phyloP scores from a whole-genome alignment of 768 basidiomycete genomes.

The Hericium erinaceus region DNA sequence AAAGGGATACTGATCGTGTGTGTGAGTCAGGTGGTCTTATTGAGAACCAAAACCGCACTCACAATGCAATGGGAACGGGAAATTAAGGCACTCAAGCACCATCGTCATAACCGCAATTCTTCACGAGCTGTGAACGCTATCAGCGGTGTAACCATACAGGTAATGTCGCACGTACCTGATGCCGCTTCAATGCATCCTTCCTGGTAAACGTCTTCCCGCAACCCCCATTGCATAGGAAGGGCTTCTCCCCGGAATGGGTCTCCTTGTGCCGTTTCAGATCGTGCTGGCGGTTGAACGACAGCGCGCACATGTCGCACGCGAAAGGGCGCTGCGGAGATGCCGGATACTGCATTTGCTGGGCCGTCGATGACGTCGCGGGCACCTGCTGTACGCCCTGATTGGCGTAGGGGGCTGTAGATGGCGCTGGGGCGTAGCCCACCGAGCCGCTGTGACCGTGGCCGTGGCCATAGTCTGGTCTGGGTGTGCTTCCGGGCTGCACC shows the following conservation, averaged over 20 bases:
- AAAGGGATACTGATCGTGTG: not conserved
- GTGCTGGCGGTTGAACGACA: conserved; percentile 82
- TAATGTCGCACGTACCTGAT: conserved; percentile 48
- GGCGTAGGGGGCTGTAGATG: conserved; percentile 2
- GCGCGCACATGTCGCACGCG: conserved; percentile 47
- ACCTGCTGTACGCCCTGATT: conserved; percentile 10
- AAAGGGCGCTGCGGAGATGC: conserved; percentile 31
- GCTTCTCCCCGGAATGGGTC: conserved; percentile 80
- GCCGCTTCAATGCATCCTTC: conserved; percentile 79
- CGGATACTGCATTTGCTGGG: conserved; percentile 23
- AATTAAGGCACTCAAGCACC: not conserved
- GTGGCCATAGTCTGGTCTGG: conserved; percentile 6
- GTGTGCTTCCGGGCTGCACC: not conserved
- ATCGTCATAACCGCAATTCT: conserved; percentile 63
- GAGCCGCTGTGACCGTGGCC: conserved; percentile 9
- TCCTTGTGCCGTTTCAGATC: conserved; percentile 80
- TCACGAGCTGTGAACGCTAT: conserved; percentile 46
- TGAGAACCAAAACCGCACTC: not conserved
- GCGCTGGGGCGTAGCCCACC: not conserved
- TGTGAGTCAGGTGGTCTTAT: not conserved
- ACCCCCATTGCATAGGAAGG: conserved; percentile 73
- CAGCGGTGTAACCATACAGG: not conserved
- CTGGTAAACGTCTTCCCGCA: conserved; percentile 84
- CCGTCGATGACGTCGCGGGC: conserved; percentile 14
- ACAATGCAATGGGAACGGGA: not conserved